These are phyloP conservation scores for Talaromyces funiculosus DNA, from an alignment of 2,329 filamentous ascomycete genomes.

Conservation along the genomic window DNA sequence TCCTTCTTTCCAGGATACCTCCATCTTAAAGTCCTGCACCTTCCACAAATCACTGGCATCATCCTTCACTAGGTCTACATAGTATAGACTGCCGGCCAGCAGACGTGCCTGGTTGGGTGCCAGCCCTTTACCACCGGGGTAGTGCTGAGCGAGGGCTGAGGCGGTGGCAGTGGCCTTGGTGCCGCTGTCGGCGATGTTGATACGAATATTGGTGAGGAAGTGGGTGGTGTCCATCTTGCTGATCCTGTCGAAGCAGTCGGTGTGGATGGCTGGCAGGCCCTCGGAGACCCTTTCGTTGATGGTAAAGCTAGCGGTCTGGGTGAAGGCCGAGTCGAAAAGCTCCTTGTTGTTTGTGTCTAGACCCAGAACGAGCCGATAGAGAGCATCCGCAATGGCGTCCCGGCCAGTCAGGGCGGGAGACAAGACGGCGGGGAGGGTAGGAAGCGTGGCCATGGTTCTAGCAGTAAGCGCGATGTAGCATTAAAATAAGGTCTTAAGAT, in stretches of 20 bases:
- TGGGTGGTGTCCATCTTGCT: conserved; percentile 28
- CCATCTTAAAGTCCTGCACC: conserved; percentile 25
- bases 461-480: background rate
- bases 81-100: conserved; percentile 24
- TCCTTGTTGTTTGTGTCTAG: conserved; percentile 20
- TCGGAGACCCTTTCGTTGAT: background rate
- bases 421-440: background rate
- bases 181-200: conserved; percentile 22
- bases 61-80: conserved; percentile 27
- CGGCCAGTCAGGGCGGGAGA: conserved; percentile 17
- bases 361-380: conserved; percentile 21
- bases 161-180: conserved; percentile 24
- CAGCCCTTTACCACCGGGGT: conserved; percentile 21
- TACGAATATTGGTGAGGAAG: conserved; percentile 26
- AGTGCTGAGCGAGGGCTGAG: conserved; percentile 25
- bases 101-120: conserved; percentile 21
- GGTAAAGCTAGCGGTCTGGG: conserved; percentile 11
- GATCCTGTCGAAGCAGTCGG: conserved; percentile 15
- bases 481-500: background rate
- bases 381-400: conserved; percentile 23
- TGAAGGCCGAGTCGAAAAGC: conserved; percentile 21
- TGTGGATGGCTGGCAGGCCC: conserved; percentile 14
- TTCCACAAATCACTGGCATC: conserved; percentile 27
- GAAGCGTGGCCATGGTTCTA: background rate
- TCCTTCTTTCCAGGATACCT: conserved; percentile 24